A percentile compares a stretch with the other conserved stretches of the same genome.
Conservation (phyloP, 805 yeast genomes). For the Saturnispora halmiae region DNA sequence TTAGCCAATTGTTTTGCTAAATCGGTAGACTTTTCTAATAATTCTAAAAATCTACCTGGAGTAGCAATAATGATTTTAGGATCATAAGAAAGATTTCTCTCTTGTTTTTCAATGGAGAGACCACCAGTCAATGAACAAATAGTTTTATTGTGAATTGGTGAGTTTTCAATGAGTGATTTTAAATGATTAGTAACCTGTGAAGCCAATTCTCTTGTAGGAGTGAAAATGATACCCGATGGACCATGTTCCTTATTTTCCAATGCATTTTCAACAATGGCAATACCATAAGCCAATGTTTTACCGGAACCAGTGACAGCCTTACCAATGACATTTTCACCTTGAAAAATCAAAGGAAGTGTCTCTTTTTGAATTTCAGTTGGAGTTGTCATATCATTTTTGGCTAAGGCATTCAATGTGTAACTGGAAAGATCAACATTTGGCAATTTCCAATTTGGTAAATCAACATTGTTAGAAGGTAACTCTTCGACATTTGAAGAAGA, state of each 20-base stretch:
- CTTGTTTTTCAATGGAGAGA: conserved; percentile 86
- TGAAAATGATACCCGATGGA: conserved; percentile 73
- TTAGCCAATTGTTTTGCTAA: conserved; percentile 34
- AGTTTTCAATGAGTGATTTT: conserved; percentile 41
- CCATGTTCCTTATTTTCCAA: conserved; percentile 12
- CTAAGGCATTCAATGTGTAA: conserved; percentile 53
- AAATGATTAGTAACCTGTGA: conserved; percentile 86
- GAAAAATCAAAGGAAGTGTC: conserved; percentile 65
- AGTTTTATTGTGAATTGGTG: conserved; percentile 39
- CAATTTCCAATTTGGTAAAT: conserved; percentile 51
- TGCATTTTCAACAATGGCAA: conserved; percentile 75
- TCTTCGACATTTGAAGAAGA: conserved; percentile 10
- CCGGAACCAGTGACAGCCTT: conserved; percentile 98
- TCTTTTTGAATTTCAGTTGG: conserved; percentile 83
- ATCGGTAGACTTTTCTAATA: conserved; percentile 54
- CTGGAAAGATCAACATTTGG: conserved; percentile 39
- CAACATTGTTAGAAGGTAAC: conserved; percentile 28
- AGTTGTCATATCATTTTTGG: conserved; percentile 42
- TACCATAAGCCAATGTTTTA: conserved; percentile 91
- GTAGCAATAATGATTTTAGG: conserved; percentile 88
- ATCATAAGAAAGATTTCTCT: conserved; percentile 59
- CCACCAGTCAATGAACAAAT: conserved; percentile 89
- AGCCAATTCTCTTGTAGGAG: conserved; percentile 95
- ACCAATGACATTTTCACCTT: conserved; percentile 79
- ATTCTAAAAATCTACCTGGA: conserved; percentile 86